Evolutionary conservation across 2,329 filamentous ascomycete species (phyloP).

Genomic region (Pezicula neosporulosa): DNA sequence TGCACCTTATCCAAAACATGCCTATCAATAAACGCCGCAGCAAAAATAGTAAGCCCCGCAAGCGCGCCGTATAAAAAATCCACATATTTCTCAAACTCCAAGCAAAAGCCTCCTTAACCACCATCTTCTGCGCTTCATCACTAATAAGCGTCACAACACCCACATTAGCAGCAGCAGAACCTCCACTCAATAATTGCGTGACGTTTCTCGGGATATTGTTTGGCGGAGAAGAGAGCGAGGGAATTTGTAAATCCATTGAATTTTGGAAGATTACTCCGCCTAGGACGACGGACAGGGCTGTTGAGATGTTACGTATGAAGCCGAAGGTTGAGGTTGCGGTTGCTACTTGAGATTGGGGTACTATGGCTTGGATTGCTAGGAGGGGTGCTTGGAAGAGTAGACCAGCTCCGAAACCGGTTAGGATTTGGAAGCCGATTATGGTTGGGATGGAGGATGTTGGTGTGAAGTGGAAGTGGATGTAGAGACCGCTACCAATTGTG

Average conservation of each 20-base stretch:
- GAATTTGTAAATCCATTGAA: conserved; percentile 34
- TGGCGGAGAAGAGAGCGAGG: background rate
- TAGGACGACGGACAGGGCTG: conserved; percentile 44
- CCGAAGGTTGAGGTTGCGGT: conserved; percentile 62
- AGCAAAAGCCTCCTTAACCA: conserved; percentile 1
- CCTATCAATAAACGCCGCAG: conserved; percentile 38
- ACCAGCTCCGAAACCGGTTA: conserved; percentile 61
- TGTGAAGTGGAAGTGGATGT: conserved; percentile 61
- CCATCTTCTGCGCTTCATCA: background rate
- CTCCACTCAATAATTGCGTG: conserved; percentile 13
- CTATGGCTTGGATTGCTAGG: conserved; percentile 62
- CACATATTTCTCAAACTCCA: conserved; percentile 4
- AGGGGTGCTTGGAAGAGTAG: conserved; percentile 68
- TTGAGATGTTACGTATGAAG: conserved; percentile 52
- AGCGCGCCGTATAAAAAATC: conserved; percentile 1
- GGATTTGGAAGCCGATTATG: conserved; percentile 57
- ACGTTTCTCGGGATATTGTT: conserved; percentile 25
- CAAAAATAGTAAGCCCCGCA: conserved; percentile 26
- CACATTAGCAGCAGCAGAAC: conserved; percentile 2
- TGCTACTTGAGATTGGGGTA: conserved; percentile 60
- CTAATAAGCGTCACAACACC: conserved; percentile 34
- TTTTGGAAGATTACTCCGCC: conserved; percentile 50
- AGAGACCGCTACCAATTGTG: conserved; percentile 61
- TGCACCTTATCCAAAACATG: conserved; percentile 40
- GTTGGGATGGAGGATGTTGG: conserved; percentile 50